Evolutionary conservation across 1,284 basidiomycete species (phyloP).

Genomic region (Xerocomus nothofagi): DNA sequence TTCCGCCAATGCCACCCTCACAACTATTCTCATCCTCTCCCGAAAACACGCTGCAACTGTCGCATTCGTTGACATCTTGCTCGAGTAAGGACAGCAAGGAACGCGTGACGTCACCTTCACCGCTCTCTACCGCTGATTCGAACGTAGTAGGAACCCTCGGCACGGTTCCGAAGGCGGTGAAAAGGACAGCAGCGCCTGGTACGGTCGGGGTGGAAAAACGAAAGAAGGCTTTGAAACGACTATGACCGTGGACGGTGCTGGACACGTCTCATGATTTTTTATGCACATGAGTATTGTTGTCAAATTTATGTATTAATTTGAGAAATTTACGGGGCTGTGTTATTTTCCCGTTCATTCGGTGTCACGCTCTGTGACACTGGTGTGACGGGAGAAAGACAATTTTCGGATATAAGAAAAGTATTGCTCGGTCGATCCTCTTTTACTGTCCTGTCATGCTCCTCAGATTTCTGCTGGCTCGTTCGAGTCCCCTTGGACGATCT

Average conservation of each 20-base stretch:
- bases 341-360: neutral
- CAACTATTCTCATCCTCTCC: conserved; percentile 39
- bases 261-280: conserved; percentile 7
- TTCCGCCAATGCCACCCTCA: conserved; percentile 37
- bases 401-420: conserved; percentile 17
- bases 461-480: conserved; percentile 22
- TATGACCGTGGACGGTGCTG: conserved; percentile 40
- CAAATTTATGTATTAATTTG: neutral
- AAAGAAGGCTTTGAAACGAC: conserved; percentile 80
- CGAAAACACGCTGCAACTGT: conserved; percentile 39
- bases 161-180: conserved; percentile 59
- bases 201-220: conserved; percentile 67
- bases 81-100: conserved; percentile 52
- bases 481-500: conserved; percentile 14
- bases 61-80: conserved; percentile 39
- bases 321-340: too few relatives aligned
- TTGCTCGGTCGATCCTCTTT: neutral
- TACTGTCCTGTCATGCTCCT: conserved; percentile 21
- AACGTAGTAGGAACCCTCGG: conserved; percentile 52
- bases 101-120: conserved; percentile 59
- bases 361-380: conserved; percentile 23
- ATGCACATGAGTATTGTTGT: conserved; percentile 8
- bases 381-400: conserved; percentile 24
- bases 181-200: conserved; percentile 58
- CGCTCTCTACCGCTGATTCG: conserved; percentile 64